Evolutionary conservation across 768 basidiomycete genomes (phyloP), one percentile per base, ranked within the genome.

Genomic region (Tephrocybe rancida): DNA sequence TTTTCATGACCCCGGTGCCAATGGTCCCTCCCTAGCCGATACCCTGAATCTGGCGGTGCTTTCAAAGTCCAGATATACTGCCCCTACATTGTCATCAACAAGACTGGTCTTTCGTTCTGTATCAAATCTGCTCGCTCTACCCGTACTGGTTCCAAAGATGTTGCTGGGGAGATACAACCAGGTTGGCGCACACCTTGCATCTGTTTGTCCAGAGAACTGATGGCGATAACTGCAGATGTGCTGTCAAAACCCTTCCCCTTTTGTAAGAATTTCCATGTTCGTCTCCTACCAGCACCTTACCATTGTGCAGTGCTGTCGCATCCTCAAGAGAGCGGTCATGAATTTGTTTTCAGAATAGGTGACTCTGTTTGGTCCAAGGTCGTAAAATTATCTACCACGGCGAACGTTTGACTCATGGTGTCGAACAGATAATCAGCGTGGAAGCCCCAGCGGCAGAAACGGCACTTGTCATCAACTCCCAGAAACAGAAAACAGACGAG

Each of bases 31-130:
- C 47, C 5, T 45, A 86, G 89, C 19, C 86, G 86, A 48, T 90
- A 90, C 70, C 84, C 92, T 6, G 84, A 97, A 47, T 89, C 95
- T 5, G 97, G 95, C 1, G 95, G 95, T 21, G 94, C 95, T 1
- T 95, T 97, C 80, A 94, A 90, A 69, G 92, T 97, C 0, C 96
- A 98, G 68, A 84, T 99, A 41, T 98, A 92, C 66, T 85, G 84
- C 57, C 95, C 95, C 2, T 98, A 88, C 64, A 73, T 98, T 47
- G 72, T 98, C 37, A 68, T 96, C 67, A 99, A 99, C 73, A 98
- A 97, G 75, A 95, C 95, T 0, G 88, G 87, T 6, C 70, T 95
- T 30, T 87, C 94, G 2, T 96, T 96, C 64, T 75, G 74, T 10
- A 75, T 95, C 26, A 85, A 79, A 56, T 86, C 89, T 13, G 71